Evolutionary conservation across 2,329 filamentous ascomycete species (phyloP).

Genomic region (Talaromyces funiculosus): DNA sequence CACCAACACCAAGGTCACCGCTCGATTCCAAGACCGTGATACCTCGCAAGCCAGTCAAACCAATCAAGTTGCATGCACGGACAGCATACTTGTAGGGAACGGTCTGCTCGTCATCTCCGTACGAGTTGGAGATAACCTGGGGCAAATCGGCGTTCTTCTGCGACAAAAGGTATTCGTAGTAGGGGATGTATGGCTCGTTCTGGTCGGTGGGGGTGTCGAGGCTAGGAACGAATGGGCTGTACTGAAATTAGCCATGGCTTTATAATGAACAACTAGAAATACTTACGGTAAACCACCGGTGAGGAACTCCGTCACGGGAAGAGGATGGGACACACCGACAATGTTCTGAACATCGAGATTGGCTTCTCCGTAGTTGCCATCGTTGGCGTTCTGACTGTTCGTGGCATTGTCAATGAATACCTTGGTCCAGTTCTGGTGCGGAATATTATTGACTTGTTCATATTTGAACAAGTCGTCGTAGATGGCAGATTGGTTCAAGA

Average conservation of each 20-base stretch:
- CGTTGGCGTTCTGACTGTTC: constrained; percentile 42
- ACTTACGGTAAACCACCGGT: constrained; percentile 53
- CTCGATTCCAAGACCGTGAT: constrained; percentile 28
- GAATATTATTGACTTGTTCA: constrained; percentile 37
- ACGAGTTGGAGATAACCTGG: constrained; percentile 54
- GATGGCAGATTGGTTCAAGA: constrained; percentile 48
- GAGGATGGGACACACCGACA: constrained; percentile 51
- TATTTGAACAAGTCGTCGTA: constrained; percentile 43
- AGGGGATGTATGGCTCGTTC: constrained; percentile 63
- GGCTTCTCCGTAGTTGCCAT: constrained; percentile 48
- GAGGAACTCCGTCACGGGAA: constrained; percentile 51
- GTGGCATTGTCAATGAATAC: constrained; percentile 52
- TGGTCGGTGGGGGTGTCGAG: constrained; percentile 42
- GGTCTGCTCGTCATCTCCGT: constrained; percentile 51
- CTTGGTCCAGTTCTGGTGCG: constrained; percentile 51
- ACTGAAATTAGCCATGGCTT: constrained; percentile 20
- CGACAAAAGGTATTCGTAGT: constrained; percentile 40
- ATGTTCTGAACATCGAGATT: constrained; percentile 61
- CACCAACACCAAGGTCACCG: constrained; percentile 25
- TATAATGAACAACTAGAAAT: too few relatives aligned
- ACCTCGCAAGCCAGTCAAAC: constrained; percentile 46
- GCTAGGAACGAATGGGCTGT: constrained; percentile 54
- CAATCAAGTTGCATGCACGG: constrained; percentile 42
- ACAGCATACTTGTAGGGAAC: constrained; percentile 52
- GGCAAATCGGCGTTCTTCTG: constrained; percentile 37